These are phyloP conservation scores for Neovahlkampfia damariscottae DNA, from an alignment of 78 protist genomes.

Conservation along the genomic window DNA sequence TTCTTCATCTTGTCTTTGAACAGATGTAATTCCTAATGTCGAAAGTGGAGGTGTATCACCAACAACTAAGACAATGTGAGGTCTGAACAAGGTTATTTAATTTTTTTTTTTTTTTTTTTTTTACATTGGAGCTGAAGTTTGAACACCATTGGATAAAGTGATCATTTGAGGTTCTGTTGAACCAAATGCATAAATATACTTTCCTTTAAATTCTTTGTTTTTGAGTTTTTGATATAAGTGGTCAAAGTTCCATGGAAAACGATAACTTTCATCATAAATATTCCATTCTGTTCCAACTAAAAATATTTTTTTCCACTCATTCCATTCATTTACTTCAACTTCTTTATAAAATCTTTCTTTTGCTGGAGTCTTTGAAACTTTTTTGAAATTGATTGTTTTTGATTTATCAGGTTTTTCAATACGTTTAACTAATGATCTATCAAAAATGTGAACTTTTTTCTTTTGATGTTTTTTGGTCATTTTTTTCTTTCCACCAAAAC, in stretches of 20 bases:
- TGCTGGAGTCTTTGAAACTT: background rate
- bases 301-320: constrained; percentile 2
- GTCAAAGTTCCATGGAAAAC: constrained; percentile 3
- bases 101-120: background rate
- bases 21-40: background rate
- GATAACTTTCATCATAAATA: background rate
- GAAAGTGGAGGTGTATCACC: background rate
- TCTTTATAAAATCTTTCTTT: background rate
- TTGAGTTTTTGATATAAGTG: background rate
- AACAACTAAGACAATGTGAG: background rate
- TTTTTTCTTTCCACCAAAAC: too few species aligned
- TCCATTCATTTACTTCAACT: background rate
- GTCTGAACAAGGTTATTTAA: constrained; percentile 3
- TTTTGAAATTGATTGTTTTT: too few species aligned
- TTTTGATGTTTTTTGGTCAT: too few species aligned
- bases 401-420: too few species aligned
- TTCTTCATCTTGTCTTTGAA: background rate
- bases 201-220: background rate
- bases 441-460: too few species aligned
- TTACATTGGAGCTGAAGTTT: background rate
- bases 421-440: too few species aligned
- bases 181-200: constrained; percentile 2
- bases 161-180: background rate
- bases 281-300: background rate
- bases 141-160: background rate